phyloP scores from a whole-genome alignment of 2,329 filamentous ascomycete genomes.

The Cercospora beticola region DNA sequence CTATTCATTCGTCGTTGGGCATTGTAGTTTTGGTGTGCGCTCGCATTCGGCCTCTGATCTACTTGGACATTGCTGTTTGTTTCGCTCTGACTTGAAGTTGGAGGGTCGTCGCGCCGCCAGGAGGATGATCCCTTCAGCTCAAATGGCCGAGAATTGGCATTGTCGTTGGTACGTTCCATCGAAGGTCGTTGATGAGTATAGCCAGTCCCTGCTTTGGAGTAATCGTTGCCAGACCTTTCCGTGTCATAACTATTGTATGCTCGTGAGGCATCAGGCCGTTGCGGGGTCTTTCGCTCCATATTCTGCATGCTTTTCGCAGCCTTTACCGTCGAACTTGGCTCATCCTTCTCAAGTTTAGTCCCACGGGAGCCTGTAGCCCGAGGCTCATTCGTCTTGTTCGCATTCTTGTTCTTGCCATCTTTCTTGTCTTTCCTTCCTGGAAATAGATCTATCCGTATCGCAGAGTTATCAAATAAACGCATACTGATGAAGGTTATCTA shows the following conservation, averaged over 20 bases:
- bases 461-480: slow-evolving; percentile 19
- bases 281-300: background rate
- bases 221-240: background rate
- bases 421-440: slow-evolving; percentile 15
- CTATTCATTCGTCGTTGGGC: background rate
- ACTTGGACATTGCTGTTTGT: background rate
- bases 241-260: background rate
- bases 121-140: background rate
- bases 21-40: background rate
- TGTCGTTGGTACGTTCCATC: background rate
- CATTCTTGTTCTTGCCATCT: slow-evolving; percentile 7
- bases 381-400: background rate
- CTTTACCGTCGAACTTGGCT: background rate
- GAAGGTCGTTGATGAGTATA: background rate
- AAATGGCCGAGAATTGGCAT: background rate
- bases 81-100: background rate
- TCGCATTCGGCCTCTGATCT: background rate
- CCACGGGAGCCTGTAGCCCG: background rate
- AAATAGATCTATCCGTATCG: slow-evolving; percentile 19
- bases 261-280: slow-evolving; percentile 1
- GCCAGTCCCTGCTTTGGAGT: background rate
- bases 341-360: background rate
- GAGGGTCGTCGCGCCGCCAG: background rate
- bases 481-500: slow-evolving; percentile 1
- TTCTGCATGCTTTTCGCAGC: slow-evolving; percentile 12